Percentiles rank a stretch among this genome's conserved stretches.
Evolutionary conservation across 208 protist species (phyloP).

Genomic region (Leishmania martiniquensis): DNA sequence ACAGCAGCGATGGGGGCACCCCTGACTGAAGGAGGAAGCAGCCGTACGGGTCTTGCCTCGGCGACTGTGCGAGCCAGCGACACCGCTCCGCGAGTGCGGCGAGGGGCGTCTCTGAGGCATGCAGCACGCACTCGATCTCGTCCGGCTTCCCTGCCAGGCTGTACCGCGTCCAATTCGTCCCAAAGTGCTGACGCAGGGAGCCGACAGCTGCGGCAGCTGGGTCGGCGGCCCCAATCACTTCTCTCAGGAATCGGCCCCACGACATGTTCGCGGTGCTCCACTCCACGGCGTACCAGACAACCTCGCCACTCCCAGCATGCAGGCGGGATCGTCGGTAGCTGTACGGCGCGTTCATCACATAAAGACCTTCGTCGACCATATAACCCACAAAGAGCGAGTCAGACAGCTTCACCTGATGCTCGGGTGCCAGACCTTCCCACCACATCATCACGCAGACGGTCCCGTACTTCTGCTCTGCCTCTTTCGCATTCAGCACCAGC

Average conservation of each 20-base stretch:
- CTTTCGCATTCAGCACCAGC: constrained; percentile 70
- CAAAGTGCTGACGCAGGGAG: constrained; percentile 66
- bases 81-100: constrained; percentile 85
- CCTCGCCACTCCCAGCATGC: constrained; percentile 40
- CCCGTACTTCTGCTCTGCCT: constrained; percentile 55
- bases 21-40: constrained; percentile 60
- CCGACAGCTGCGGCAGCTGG: constrained; percentile 35
- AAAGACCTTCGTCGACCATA: constrained; percentile 68
- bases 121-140: constrained; percentile 75
- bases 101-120: constrained; percentile 70
- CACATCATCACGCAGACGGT: constrained; percentile 38
- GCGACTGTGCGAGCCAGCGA: constrained; percentile 54
- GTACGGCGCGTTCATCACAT: constrained; percentile 86
- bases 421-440: constrained; percentile 43
- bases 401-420: constrained; percentile 65
- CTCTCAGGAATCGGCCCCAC: constrained; percentile 56
- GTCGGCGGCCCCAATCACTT: constrained; percentile 74
- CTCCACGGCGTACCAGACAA: constrained; percentile 68
- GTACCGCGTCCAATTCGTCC: constrained; percentile 56
- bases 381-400: constrained; percentile 69
- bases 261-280: constrained; percentile 61
- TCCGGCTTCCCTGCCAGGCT: constrained; percentile 65
- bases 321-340: constrained; percentile 59
- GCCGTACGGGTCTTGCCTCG: constrained; percentile 74
- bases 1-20: constrained; percentile 49